Evolutionary conservation across 768 basidiomycete species (phyloP).

Genomic region (Boletus patriciae): DNA sequence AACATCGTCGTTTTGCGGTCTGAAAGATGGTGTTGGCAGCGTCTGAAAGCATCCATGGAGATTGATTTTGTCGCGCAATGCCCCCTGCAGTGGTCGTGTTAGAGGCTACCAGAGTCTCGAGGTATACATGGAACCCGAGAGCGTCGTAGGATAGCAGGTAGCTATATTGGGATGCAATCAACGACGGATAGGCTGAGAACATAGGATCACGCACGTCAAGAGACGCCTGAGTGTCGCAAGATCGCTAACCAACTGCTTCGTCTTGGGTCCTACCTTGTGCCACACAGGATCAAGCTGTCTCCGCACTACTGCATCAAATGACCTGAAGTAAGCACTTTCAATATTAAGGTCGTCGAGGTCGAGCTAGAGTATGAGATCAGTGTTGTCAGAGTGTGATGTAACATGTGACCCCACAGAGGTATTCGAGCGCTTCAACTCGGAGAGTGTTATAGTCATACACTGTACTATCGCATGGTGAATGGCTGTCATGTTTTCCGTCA

Average conservation of each 20-base stretch:
- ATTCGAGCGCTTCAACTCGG: conserved; percentile 87
- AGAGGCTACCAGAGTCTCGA: conserved; percentile 81
- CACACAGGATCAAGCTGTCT: conserved; percentile 90
- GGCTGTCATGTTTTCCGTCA: conserved; percentile 86
- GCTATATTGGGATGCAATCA: conserved; percentile 4
- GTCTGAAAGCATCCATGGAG: conserved; percentile 90
- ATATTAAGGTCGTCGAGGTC: conserved; percentile 92
- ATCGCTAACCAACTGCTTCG: conserved; percentile 88
- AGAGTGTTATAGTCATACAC: conserved; percentile 88
- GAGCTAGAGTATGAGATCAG: conserved; percentile 50
- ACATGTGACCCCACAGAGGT: conserved; percentile 48
- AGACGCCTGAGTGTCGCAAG: conserved; percentile 82
- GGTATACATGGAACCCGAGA: conserved; percentile 85
- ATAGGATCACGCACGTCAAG: conserved; percentile 57
- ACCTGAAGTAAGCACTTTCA: conserved; percentile 91
- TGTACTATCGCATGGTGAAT: conserved; percentile 91
- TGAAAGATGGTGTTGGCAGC: conserved; percentile 86
- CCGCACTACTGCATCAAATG: conserved; percentile 87
- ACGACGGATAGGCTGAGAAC: background rate
- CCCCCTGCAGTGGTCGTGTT: conserved; percentile 53
- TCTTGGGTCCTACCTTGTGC: conserved; percentile 94
- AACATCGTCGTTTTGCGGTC: conserved; percentile 79
- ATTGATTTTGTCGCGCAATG: conserved; percentile 61
- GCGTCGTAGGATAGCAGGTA: conserved; percentile 90
- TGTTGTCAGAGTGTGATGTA: background rate